Conservation (phyloP, 768 basidiomycete species). For the Fibroporia radiculosa region DNA sequence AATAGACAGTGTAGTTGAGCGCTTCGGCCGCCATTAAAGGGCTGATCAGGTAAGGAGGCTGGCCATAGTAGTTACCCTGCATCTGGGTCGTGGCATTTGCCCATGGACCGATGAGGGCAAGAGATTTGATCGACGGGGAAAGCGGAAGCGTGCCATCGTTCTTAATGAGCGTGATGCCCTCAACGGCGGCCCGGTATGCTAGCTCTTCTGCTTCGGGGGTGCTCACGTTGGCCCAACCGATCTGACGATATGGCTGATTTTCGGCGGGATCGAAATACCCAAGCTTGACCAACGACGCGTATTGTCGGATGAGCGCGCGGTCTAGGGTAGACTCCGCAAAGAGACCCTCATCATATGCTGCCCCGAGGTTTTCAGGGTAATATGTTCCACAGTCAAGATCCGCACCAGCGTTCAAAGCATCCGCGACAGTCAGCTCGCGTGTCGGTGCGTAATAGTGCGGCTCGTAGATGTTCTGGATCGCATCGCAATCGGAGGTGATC, state of each 20-base stretch:
- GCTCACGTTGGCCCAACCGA: slow-evolving; percentile 42
- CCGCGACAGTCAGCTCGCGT: slow-evolving; percentile 40
- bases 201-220: slow-evolving; percentile 38
- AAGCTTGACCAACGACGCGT: slow-evolving; percentile 46
- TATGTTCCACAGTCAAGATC: slow-evolving; percentile 49
- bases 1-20: slow-evolving; percentile 40
- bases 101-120: slow-evolving; percentile 56
- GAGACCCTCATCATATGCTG: slow-evolving; percentile 40
- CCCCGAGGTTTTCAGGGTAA: slow-evolving; percentile 36
- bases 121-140: slow-evolving; percentile 31
- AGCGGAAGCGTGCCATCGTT: slow-evolving; percentile 57
- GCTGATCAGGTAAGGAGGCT: slow-evolving; percentile 48
- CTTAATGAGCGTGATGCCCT: slow-evolving; percentile 54
- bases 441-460: slow-evolving; percentile 41
- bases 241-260: slow-evolving; percentile 42
- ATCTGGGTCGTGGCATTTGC: slow-evolving; percentile 47
- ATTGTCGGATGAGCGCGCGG: slow-evolving; percentile 36
- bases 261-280: slow-evolving; percentile 50
- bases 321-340: slow-evolving; percentile 38
- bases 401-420: slow-evolving; percentile 25
- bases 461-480: slow-evolving; percentile 41
- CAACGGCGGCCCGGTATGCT: slow-evolving; percentile 42
- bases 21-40: slow-evolving; percentile 40
- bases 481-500: slow-evolving; percentile 53
- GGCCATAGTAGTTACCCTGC: slow-evolving; percentile 52